A percentile compares a stretch with the other conserved stretches of the same genome.
phyloP scores from a whole-genome alignment of 495 filamentous ascomycete species.

The Penicillium atrosanguineum region DNA sequence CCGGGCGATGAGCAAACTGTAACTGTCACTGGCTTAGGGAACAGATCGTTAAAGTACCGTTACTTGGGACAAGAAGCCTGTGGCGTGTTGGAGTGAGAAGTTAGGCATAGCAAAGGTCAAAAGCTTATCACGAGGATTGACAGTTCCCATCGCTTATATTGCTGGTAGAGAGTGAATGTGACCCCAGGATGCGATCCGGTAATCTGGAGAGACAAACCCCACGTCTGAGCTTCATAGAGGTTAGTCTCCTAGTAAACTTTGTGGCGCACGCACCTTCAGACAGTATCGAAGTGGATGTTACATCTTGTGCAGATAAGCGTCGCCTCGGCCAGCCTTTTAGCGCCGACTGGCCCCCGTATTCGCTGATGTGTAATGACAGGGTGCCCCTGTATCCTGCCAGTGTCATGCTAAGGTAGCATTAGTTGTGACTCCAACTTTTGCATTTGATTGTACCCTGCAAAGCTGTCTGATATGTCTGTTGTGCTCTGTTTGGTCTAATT shows the following conservation, averaged over 20 bases:
- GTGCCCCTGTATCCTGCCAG: background rate
- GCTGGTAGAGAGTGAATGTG: background rate
- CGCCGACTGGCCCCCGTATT: background rate
- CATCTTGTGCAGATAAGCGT: background rate
- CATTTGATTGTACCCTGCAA: background rate
- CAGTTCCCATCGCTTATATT: background rate
- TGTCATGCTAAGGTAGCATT: background rate
- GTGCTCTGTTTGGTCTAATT: background rate
- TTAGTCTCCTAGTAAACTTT: background rate
- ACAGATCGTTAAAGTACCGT: conserved; percentile 35
- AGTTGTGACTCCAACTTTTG: background rate
- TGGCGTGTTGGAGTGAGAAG: conserved; percentile 7
- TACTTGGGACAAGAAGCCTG: conserved; percentile 18
- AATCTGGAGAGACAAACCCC: background rate
- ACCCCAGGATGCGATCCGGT: background rate
- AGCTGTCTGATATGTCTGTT: too few relatives aligned
- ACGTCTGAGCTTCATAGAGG: background rate
- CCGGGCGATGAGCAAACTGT: conserved; percentile 46
- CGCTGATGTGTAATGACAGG: background rate
- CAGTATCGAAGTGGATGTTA: background rate
- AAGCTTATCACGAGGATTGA: background rate
- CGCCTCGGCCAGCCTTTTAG: background rate
- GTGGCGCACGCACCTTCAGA: background rate
- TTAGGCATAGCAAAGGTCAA: background rate
- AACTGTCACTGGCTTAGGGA: conserved; percentile 34